Percentiles rank a stretch among this genome's conserved stretches.
phyloP scores from a whole-genome alignment of 345 rosid genomes.

The Microthlaspi erraticum region DNA sequence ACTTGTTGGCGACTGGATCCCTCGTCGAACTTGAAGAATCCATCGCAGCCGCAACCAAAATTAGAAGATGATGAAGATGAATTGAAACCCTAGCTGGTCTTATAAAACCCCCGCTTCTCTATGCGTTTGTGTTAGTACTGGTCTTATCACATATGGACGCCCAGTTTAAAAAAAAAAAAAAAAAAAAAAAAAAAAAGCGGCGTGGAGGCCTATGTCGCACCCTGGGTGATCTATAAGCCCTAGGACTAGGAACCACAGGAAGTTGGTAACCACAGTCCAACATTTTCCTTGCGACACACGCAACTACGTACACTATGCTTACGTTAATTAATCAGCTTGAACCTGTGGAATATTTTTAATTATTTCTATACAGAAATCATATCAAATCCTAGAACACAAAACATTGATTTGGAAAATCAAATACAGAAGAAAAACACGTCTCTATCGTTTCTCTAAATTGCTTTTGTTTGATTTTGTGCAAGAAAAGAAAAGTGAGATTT shows the following conservation, averaged over 20 bases:
- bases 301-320: slow-evolving; percentile 16
- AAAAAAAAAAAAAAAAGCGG: no score
- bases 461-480: not conserved
- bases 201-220: no score
- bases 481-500: slow-evolving; percentile 32
- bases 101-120: no score
- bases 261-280: slow-evolving; percentile 32
- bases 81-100: no score
- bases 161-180: no score
- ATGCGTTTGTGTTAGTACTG: no score
- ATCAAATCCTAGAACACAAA: slow-evolving; percentile 9
- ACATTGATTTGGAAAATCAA: not conserved
- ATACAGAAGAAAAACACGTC: not conserved
- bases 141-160: no score
- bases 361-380: not conserved
- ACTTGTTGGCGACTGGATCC: no score
- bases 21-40: no score
- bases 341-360: not conserved
- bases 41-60: no score
- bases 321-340: slow-evolving; percentile 14
- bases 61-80: no score
- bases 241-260: slow-evolving; percentile 23
- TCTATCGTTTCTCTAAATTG: not conserved
- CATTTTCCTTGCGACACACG: slow-evolving; percentile 27
- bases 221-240: slow-evolving; percentile 33